Evolutionary conservation across 805 yeast genomes (phyloP), one percentile per base, ranked within the genome.

Genomic region (Hanseniaspora opuntiae): DNA sequence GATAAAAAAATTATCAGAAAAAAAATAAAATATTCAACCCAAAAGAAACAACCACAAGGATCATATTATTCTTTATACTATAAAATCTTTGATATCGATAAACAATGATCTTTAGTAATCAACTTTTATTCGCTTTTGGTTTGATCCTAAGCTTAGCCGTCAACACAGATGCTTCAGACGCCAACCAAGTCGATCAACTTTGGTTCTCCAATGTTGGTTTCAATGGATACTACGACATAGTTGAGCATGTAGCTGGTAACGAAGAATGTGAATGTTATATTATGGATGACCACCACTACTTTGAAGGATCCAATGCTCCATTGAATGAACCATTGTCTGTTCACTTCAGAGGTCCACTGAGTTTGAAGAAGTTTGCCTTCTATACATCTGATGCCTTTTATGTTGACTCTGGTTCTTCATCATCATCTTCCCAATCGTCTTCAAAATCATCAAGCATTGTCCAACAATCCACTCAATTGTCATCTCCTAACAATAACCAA

Each of bases 301-400:
- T 66, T 47, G 65, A 73, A 11, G 89, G 90, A 24, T 52, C 77
- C 4, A 81, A 81, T 62, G 70, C 87, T 16, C 93, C 93, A 1
- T 60, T 82, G 38, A 67, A 81, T 58, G 80, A 74, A 53, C 85
- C 78, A 58, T 69, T 84, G 12, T 79, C 87, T 1, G 88, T 84
- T 11, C 93, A 84, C 63, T 76, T 84, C 64, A 76, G 93, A 67
- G 93, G 93, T 35, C 93, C 93, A 3, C 65, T 84, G 56, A 65
- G 70, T 10, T 70, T 84, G 59, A 69, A 68, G 54, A 71, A 76
- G 58, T 84, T 83, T 62, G 89, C 79, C 5, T 79, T 69, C 59
- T 84, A 80, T 62, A 71, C 72, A n/a, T 59, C 80, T 16, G 69
- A 70, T 3, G 62, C 67, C 45, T 58, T 63, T n/a, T 55, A 58